A percentile compares a stretch with the other conserved stretches of the same genome.
Evolutionary conservation across 2,329 filamentous ascomycete species (phyloP).

Genomic region (Thyridium curvatum): DNA sequence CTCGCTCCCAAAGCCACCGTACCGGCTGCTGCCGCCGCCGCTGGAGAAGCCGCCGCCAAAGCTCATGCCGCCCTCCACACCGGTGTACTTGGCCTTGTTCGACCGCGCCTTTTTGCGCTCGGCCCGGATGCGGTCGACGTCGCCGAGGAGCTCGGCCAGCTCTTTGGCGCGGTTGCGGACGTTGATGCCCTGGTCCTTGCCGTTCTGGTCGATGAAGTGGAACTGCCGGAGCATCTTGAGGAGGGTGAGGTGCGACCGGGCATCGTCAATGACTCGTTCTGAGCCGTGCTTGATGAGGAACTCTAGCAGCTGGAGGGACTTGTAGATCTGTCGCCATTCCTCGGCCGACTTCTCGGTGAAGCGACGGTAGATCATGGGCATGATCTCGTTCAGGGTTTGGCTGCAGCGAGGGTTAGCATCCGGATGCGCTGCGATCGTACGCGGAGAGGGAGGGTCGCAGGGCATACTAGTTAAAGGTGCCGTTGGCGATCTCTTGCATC

Average conservation of each 20-base stretch:
- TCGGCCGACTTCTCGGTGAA: slow-evolving; percentile 98
- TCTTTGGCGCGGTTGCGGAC: slow-evolving; percentile 96
- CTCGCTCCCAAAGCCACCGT: slow-evolving; percentile 89
- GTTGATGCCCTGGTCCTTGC: slow-evolving; percentile 97
- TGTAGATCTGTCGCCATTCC: slow-evolving; percentile 99
- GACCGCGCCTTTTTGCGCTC: slow-evolving; percentile 84
- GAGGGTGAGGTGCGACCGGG: slow-evolving; percentile 86
- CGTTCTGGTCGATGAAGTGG: slow-evolving; percentile 92
- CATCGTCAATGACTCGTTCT: slow-evolving; percentile 94
- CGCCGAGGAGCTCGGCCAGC: slow-evolving; percentile 83
- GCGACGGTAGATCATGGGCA: slow-evolving; percentile 99
- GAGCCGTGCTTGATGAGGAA: slow-evolving; percentile 96
- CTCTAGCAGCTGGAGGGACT: slow-evolving; percentile 91
- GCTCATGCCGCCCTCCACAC: slow-evolving; percentile 76
- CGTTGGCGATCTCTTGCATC: slow-evolving; percentile 98
- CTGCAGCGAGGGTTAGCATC: slow-evolving; percentile 39
- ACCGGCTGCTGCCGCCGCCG: slow-evolving; percentile 46
- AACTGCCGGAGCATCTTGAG: slow-evolving; percentile 98
- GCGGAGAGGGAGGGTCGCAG: not conserved
- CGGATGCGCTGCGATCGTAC: not conserved
- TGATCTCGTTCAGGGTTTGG: slow-evolving; percentile 96
- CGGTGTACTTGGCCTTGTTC: slow-evolving; percentile 91
- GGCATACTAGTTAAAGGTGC: slow-evolving; percentile 93
- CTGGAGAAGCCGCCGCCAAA: slow-evolving; percentile 52
- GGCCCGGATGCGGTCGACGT: slow-evolving; percentile 79